These are phyloP conservation scores for Coemansia guatemalensis DNA, from an alignment of 192 early-diverging fungal species.

Conservation along the genomic window DNA sequence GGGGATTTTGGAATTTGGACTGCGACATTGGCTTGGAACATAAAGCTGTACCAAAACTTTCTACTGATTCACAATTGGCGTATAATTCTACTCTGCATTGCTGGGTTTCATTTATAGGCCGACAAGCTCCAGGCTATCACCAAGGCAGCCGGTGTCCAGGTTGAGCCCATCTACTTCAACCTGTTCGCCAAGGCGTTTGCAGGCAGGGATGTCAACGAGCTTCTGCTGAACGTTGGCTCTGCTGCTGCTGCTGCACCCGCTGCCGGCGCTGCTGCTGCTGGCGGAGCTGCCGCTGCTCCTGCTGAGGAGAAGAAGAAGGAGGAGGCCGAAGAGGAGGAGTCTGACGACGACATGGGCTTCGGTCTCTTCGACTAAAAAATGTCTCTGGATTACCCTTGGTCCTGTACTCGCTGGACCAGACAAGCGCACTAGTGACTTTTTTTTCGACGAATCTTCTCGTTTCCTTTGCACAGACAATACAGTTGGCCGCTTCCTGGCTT, in stretches of 20 bases:
- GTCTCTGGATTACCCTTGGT: neutral
- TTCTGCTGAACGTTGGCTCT: conserved; percentile 87
- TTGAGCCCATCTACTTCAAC: conserved; percentile 93
- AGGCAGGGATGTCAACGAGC: conserved; percentile 84
- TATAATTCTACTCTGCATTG: neutral
- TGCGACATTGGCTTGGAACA: neutral
- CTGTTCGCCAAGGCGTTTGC: conserved; percentile 98
- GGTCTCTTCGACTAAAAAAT: conserved; percentile 65
- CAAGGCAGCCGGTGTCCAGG: conserved; percentile 81
- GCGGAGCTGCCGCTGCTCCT: conserved; percentile 50
- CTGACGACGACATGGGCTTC: conserved; percentile 84
- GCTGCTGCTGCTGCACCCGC: conserved; percentile 59
- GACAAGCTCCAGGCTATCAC: conserved; percentile 92
- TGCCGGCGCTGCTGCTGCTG: conserved; percentile 47
- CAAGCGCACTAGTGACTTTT: conserved; percentile 1
- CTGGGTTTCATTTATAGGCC: conserved; percentile 52
- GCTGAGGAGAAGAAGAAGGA: conserved; percentile 68
- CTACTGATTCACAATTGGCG: neutral
- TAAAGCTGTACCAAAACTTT: neutral
- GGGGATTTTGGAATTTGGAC: neutral
- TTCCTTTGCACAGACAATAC: conserved; percentile 9
- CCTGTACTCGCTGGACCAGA: neutral
- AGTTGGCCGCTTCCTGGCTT: neutral
- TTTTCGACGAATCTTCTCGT: neutral
- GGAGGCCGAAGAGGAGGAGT: conserved; percentile 66